phyloP scores from a whole-genome alignment of 371 early-diverging fungal species.

The Mucor ambiguus region DNA sequence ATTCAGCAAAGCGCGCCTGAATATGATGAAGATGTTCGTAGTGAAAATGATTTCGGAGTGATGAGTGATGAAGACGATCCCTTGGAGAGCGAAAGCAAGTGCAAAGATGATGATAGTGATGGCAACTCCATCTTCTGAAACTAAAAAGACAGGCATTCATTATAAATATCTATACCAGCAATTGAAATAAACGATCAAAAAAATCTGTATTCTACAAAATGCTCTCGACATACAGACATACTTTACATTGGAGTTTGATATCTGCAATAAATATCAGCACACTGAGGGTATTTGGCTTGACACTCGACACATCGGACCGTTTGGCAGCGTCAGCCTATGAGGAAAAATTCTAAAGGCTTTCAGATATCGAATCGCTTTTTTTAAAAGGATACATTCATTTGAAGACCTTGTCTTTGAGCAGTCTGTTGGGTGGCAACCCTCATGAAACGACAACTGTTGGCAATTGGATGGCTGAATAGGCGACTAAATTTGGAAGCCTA shows the following conservation, averaged over 20 bases:
- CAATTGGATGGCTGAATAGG: too few relatives aligned
- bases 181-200: neutral
- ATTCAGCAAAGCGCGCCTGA: conserved; percentile 68
- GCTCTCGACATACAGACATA: neutral
- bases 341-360: too few relatives aligned
- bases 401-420: too few relatives aligned
- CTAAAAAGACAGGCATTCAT: neutral
- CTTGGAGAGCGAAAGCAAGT: neutral
- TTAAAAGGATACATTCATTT: too few relatives aligned
- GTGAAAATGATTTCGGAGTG: conserved; percentile 55
- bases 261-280: too few relatives aligned
- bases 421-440: too few relatives aligned
- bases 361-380: too few relatives aligned
- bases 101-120: neutral
- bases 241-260: too few relatives aligned
- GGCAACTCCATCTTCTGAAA: neutral
- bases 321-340: too few relatives aligned
- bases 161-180: conserved; percentile 1
- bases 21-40: conserved; percentile 64
- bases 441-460: too few relatives aligned
- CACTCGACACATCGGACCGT: neutral
- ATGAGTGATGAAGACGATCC: conserved; percentile 47
- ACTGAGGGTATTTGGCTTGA: too few relatives aligned
- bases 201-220: neutral
- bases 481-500: too few relatives aligned